Base-by-base conservation (phyloP, 192 early-diverging fungal species). In the Paraglomus occultum region DNA sequence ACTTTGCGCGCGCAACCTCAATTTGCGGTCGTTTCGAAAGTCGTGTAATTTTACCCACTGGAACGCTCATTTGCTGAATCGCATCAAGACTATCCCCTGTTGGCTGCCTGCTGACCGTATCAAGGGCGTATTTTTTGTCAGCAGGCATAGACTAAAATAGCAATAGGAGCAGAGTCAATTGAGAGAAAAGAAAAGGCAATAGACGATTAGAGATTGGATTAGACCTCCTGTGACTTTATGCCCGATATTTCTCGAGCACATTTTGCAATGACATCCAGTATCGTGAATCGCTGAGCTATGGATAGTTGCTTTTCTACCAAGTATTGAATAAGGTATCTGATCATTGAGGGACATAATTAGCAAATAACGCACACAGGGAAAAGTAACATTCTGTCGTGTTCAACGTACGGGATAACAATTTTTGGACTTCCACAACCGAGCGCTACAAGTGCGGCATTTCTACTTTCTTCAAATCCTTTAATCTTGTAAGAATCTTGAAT, bases 221-320 rank as follows among this genome's bases (percentile, higher is more conserved):
- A 57, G 50, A 70, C 55, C 52, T 70, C 18, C n/a, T 59, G 22
- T 39, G 18, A 20, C n/a, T 57, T 10, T 55, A 49, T 11, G 39
- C 67, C 67, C 5, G 67, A 43, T 23, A 70, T 49, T 59, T 57
- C 67, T 54, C 40, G 45, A 15, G 54, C 67, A 18, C 52, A 43
- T 45, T 22, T 20, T 46, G 67, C 57, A 12, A 70, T 42, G 47
- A 17, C 44, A 12, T 53, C 49, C n/a, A 70, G 50, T 20, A 70
- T 59, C 40, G 43, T 47, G 38, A 46, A 43, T 10, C 20, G 58
- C 22, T 70, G 45, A 4, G 53, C 23, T 18, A 70, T 40, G 6
- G 67, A 70, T 22, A 51, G 46, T 49, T 20, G 18, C 9, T 58
- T 70, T 70, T 59, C 45, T 18, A 70, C 57, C 38, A 70, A 70